phyloP scores from a whole-genome alignment of 805 yeast genomes.

The Candida insectorum region DNA sequence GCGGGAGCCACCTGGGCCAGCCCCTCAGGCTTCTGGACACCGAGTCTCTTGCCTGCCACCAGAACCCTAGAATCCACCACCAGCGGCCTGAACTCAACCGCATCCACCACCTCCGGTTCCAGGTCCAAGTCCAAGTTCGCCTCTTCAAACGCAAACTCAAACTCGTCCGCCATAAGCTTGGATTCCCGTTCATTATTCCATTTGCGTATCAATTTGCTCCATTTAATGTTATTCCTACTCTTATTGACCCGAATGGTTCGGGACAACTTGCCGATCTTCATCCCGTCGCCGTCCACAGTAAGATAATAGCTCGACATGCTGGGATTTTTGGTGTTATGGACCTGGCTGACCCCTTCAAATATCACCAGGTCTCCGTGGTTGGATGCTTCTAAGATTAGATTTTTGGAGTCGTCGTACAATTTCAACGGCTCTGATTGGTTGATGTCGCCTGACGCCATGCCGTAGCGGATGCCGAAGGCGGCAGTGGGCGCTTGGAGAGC shows the following conservation, averaged over 20 bases:
- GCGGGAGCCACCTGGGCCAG: no score
- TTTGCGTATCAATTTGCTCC: constrained; percentile 8
- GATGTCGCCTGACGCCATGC: constrained; percentile 40
- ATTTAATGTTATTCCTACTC: constrained; percentile 32
- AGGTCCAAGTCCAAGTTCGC: constrained; percentile 7
- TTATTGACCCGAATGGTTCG: constrained; percentile 34
- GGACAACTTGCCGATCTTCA: constrained; percentile 24
- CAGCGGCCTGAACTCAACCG: constrained; percentile 1
- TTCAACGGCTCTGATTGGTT: constrained; percentile 30
- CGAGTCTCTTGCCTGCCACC: no score
- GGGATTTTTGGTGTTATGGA: constrained; percentile 15
- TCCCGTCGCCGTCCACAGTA: constrained; percentile 13
- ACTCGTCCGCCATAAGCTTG: constrained; percentile 26
- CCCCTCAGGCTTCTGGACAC: no score
- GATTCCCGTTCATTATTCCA: constrained; percentile 25
- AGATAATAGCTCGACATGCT: constrained; percentile 27
- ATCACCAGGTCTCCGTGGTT: constrained; percentile 24
- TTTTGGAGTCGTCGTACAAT: constrained; percentile 32
- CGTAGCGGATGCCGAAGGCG: constrained; percentile 32
- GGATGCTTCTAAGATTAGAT: constrained; percentile 29
- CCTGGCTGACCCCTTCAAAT: constrained; percentile 38
- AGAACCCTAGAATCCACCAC: no score
- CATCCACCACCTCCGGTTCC: constrained; percentile 1
- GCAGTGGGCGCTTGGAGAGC: background rate
- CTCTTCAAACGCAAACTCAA: constrained; percentile 13